A percentile compares a stretch with the other conserved stretches of the same genome.
Evolutionary conservation across 192 early-diverging fungal species (phyloP).

Genomic region (Coemansia sp.): DNA sequence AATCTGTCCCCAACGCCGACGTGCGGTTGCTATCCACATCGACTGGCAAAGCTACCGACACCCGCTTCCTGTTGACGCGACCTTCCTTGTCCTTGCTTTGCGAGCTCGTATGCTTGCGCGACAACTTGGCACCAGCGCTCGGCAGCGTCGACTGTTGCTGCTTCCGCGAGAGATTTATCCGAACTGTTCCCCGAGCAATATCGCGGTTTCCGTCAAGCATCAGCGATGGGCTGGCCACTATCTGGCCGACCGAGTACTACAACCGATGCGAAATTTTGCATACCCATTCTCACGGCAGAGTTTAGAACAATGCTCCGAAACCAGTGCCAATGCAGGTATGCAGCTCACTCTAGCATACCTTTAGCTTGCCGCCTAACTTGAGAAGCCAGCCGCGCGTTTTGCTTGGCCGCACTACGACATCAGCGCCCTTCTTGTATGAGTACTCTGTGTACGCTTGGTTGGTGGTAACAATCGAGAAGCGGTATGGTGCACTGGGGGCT

Average conservation of each 20-base stretch:
- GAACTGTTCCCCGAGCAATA: constrained; percentile 39
- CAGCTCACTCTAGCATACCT: constrained; percentile 17
- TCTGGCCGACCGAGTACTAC: constrained; percentile 50
- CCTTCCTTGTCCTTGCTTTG: neutral
- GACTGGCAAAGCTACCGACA: neutral
- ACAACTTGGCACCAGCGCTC: neutral
- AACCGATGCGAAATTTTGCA: neutral
- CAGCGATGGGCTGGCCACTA: constrained; percentile 40
- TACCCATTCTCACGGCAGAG: neutral
- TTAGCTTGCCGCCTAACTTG: constrained; percentile 32
- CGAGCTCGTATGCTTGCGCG: neutral
- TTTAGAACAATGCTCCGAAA: neutral
- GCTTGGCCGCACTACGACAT: constrained; percentile 35
- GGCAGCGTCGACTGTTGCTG: neutral
- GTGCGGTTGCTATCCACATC: neutral
- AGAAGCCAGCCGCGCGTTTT: constrained; percentile 39
- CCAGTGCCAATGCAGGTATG: neutral
- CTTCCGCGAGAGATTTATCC: constrained; percentile 36
- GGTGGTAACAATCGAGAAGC: constrained; percentile 36
- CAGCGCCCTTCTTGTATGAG: constrained; percentile 35
- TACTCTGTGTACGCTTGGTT: constrained; percentile 39
- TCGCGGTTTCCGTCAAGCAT: constrained; percentile 44
- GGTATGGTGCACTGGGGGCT: constrained; percentile 20
- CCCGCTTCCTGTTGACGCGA: neutral
- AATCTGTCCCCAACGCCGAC: neutral